Conservation (phyloP, 805 yeast genomes). For the Isabelozyma gotoi region DNA sequence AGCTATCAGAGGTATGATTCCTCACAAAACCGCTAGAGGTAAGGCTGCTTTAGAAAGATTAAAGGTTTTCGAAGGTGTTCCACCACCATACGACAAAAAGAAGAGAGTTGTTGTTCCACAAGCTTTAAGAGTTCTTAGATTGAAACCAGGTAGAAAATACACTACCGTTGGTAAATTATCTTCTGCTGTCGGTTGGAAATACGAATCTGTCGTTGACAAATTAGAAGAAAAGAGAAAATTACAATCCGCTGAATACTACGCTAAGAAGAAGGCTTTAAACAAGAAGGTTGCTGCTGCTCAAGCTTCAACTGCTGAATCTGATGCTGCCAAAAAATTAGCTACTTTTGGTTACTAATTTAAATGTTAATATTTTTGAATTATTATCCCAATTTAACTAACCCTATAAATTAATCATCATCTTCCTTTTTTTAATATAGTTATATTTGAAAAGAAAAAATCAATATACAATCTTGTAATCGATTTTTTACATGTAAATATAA, state of each 20-base stretch:
- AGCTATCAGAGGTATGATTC: constrained; percentile 99
- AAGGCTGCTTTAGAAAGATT: constrained; percentile 99
- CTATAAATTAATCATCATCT: constrained; percentile 1
- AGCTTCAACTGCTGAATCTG: constrained; percentile 85
- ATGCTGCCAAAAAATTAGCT: constrained; percentile 91
- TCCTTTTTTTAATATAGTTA: neutral
- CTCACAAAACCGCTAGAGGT: constrained; percentile 99
- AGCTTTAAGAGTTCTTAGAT: constrained; percentile 98
- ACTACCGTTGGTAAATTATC: constrained; percentile 97
- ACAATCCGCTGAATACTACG: constrained; percentile 98
- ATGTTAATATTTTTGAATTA: neutral
- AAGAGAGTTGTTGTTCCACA: constrained; percentile 99
- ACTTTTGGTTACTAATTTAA: constrained; percentile 91
- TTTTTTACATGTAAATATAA: neutral
- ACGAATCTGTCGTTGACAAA: constrained; percentile 95
- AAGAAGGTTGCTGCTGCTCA: constrained; percentile 88
- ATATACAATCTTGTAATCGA: neutral
- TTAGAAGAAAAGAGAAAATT: constrained; percentile 99
- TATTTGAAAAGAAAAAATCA: neutral
- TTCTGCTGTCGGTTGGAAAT: constrained; percentile 98
- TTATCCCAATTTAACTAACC: neutral
- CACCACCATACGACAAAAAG: constrained; percentile 99
- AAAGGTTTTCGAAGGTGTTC: constrained; percentile 99
- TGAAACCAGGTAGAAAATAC: constrained; percentile 99
- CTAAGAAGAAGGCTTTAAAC: constrained; percentile 94